phyloP scores from a whole-genome alignment of 768 basidiomycete genomes.

The Boletus pseudo-olivaceus region DNA sequence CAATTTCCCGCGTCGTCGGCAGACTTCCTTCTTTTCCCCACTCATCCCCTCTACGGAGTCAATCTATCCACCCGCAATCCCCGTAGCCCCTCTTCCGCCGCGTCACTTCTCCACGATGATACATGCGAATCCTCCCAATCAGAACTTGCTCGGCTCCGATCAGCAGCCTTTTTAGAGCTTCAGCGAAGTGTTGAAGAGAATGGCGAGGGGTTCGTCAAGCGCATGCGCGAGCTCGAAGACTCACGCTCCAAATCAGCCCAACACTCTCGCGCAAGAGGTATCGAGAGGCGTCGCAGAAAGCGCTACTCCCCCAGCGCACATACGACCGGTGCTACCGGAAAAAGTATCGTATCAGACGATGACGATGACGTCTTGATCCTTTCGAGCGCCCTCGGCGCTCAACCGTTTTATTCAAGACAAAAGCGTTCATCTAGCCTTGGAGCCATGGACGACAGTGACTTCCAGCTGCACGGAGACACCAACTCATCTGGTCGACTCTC shows the following conservation, averaged over 20 bases:
- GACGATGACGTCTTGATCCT: slow-evolving; percentile 61
- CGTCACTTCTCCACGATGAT: slow-evolving; percentile 17
- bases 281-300: slow-evolving; percentile 43
- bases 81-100: slow-evolving; percentile 23
- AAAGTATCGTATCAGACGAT: slow-evolving; percentile 29
- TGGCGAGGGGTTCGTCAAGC: slow-evolving; percentile 64
- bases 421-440: slow-evolving; percentile 46
- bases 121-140: slow-evolving; percentile 20
- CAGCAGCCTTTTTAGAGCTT: slow-evolving; percentile 64
- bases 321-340: slow-evolving; percentile 12
- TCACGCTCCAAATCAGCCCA: slow-evolving; percentile 42
- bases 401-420: slow-evolving; percentile 25
- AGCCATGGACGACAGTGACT: slow-evolving; percentile 38
- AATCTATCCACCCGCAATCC: slow-evolving; percentile 7
- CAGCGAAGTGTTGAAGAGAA: slow-evolving; percentile 58
- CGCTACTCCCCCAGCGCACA: slow-evolving; percentile 30
- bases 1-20: slow-evolving; percentile 46
- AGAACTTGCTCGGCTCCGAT: slow-evolving; percentile 47
- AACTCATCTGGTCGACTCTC: slow-evolving; percentile 20
- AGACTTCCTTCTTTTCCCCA: slow-evolving; percentile 46
- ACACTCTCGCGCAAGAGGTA: slow-evolving; percentile 37
- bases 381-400: slow-evolving; percentile 23
- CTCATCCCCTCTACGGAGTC: slow-evolving; percentile 12
- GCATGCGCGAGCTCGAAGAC: slow-evolving; percentile 72
- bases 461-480: slow-evolving; percentile 12